These are phyloP conservation scores for Geranium incanum DNA, from an alignment of 441 rosid genomes.

Conservation along the genomic window DNA sequence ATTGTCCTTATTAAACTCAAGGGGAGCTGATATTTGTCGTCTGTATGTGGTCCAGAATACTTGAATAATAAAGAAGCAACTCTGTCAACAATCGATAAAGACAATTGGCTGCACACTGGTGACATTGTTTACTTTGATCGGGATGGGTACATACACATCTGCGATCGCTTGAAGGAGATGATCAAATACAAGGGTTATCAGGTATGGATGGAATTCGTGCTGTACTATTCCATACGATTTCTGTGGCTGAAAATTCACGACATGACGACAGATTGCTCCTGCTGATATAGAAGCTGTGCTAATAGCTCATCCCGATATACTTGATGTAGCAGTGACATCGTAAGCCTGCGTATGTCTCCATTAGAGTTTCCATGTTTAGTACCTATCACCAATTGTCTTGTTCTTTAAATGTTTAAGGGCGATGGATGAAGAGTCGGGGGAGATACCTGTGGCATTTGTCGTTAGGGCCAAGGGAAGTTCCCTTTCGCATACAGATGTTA, in stretches of 20 bases:
- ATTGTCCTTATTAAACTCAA: too few relatives aligned
- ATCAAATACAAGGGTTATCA: constrained; percentile 86
- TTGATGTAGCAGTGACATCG: constrained; percentile 70
- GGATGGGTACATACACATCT: constrained; percentile 60
- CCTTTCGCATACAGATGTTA: constrained; percentile 43
- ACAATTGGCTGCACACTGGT: constrained; percentile 83
- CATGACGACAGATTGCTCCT: constrained; percentile 64
- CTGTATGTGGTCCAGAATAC: constrained; percentile 38
- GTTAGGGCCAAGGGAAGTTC: constrained; percentile 46
- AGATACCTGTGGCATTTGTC: constrained; percentile 80
- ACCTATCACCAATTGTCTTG: neutral
- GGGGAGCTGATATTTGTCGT: neutral
- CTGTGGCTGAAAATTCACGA: neutral
- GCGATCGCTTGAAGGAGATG: constrained; percentile 74
- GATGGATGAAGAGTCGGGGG: constrained; percentile 46
- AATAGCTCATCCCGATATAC: constrained; percentile 59
- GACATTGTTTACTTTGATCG: constrained; percentile 63
- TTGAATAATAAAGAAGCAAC: constrained; percentile 62
- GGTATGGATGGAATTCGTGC: constrained; percentile 30
- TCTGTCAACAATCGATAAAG: constrained; percentile 40
- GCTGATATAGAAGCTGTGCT: constrained; percentile 74
- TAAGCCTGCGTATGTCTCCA: constrained; percentile 25
- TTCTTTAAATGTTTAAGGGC: constrained; percentile 29
- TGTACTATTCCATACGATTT: too few relatives aligned
- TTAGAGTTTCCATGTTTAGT: neutral